Percentiles rank a stretch among this genome's conserved stretches.
These are phyloP conservation scores for Barnettozyma wickerhamii DNA, from an alignment of 805 yeast species.

Conservation along the genomic window DNA sequence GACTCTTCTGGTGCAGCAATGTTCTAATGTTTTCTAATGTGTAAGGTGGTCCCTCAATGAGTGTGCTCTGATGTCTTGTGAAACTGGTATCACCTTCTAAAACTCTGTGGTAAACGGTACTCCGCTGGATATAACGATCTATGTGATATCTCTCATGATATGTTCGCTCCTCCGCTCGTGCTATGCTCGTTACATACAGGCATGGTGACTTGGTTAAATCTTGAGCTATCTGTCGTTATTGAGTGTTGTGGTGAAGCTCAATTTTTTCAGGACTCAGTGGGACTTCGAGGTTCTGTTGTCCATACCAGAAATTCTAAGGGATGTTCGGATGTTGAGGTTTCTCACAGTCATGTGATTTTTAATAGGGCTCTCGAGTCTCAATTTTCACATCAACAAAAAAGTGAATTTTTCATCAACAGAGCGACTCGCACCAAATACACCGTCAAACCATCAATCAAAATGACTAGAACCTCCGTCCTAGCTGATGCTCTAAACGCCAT, in stretches of 20 bases:
- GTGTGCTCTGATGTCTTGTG: too few relatives aligned
- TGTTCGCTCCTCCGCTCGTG: neutral
- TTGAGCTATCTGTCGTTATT: conserved; percentile 3
- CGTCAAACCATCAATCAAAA: conserved; percentile 31
- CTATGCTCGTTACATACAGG: conserved; percentile 32
- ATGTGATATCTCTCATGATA: neutral
- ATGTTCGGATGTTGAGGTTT: neutral
- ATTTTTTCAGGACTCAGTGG: conserved; percentile 14
- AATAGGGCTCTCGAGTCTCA: conserved; percentile 5
- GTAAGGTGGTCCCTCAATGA: too few relatives aligned
- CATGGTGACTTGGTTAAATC: conserved; percentile 33
- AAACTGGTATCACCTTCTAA: too few relatives aligned
- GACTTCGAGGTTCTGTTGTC: neutral
- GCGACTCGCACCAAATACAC: neutral
- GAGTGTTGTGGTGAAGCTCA: conserved; percentile 18
- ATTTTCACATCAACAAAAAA: conserved; percentile 1
- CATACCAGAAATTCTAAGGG: neutral
- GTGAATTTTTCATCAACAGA: conserved; percentile 15
- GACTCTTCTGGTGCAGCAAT: too few relatives aligned
- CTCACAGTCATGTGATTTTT: conserved; percentile 10
- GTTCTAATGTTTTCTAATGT: too few relatives aligned
- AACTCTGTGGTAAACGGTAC: too few relatives aligned
- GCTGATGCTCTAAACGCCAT: conserved; percentile 98
- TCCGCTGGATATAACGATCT: too few relatives aligned
- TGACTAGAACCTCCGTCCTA: conserved; percentile 98